A percentile compares a stretch with the other conserved stretches of the same genome.
phyloP scores from a whole-genome alignment of 1,284 basidiomycete species.

The Sanghuangporus sanghuang region DNA sequence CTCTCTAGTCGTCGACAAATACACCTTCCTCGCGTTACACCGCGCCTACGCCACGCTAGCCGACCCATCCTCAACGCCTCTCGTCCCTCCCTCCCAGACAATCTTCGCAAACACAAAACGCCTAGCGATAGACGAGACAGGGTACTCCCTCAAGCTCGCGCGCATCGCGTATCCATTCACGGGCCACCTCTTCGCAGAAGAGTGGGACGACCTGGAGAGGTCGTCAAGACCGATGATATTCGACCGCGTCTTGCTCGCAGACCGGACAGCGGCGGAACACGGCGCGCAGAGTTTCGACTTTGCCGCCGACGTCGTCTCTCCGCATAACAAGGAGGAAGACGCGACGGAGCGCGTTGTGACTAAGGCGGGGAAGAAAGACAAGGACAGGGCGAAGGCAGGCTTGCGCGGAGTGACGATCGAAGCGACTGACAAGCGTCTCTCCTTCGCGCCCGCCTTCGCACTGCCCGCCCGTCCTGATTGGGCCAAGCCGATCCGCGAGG shows the following conservation, averaged over 20 bases:
- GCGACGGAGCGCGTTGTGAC: background rate
- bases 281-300: conserved; percentile 30
- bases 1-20: conserved; percentile 43
- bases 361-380: conserved; percentile 1
- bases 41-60: conserved; percentile 71
- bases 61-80: conserved; percentile 39
- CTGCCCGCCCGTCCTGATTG: conserved; percentile 13
- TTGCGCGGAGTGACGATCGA: conserved; percentile 1
- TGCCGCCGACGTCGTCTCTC: background rate
- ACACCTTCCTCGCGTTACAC: conserved; percentile 77
- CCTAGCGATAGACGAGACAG: conserved; percentile 45
- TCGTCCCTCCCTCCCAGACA: conserved; percentile 66
- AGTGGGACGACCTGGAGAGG: conserved; percentile 70
- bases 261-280: conserved; percentile 61
- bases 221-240: conserved; percentile 67
- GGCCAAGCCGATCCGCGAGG: conserved; percentile 9
- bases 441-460: conserved; percentile 18
- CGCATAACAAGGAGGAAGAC: background rate
- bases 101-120: conserved; percentile 65
- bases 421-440: conserved; percentile 11
- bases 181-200: conserved; percentile 61
- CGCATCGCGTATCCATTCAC: conserved; percentile 72
- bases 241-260: conserved; percentile 72
- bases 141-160: conserved; percentile 57
- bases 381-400: background rate